These are phyloP conservation scores for Geosmithia flava DNA, from an alignment of 2,329 filamentous ascomycete genomes.

Conservation along the genomic window DNA sequence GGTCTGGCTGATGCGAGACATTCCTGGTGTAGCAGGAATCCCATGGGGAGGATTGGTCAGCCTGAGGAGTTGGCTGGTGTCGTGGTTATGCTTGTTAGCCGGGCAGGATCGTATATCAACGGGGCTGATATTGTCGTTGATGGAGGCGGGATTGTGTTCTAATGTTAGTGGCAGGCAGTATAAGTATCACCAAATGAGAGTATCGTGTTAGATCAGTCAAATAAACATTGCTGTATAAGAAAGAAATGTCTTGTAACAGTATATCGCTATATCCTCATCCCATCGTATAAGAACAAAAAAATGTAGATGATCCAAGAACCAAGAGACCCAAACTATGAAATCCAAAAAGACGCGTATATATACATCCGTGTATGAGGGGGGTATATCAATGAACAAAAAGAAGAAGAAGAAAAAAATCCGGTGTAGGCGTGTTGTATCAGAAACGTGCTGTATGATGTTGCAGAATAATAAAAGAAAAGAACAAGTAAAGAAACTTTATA, in stretches of 20 bases:
- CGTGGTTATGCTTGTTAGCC: conserved; percentile 47
- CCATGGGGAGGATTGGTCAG: conserved; percentile 51
- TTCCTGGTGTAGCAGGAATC: conserved; percentile 47
- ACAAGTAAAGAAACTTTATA: too few relatives aligned
- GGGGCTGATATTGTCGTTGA: conserved; percentile 55
- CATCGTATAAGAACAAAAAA: background rate
- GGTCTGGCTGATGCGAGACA: conserved; percentile 38
- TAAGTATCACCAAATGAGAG: too few relatives aligned
- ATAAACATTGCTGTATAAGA: background rate
- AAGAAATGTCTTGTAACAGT: background rate
- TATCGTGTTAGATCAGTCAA: background rate
- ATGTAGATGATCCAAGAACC: background rate
- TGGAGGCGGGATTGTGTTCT: conserved; percentile 28
- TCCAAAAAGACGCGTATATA: background rate
- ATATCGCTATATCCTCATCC: background rate
- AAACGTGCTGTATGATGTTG: background rate
- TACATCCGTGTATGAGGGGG: background rate
- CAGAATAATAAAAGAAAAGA: too few relatives aligned
- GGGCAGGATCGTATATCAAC: conserved; percentile 54
- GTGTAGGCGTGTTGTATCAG: background rate
- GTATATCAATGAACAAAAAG: background rate
- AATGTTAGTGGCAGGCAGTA: too few relatives aligned
- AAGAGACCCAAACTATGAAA: background rate
- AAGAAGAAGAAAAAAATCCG: background rate
- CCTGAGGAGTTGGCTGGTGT: conserved; percentile 51